Conservation (phyloP, 495 filamentous ascomycete genomes). For the Aspergillus ellipticus region DNA sequence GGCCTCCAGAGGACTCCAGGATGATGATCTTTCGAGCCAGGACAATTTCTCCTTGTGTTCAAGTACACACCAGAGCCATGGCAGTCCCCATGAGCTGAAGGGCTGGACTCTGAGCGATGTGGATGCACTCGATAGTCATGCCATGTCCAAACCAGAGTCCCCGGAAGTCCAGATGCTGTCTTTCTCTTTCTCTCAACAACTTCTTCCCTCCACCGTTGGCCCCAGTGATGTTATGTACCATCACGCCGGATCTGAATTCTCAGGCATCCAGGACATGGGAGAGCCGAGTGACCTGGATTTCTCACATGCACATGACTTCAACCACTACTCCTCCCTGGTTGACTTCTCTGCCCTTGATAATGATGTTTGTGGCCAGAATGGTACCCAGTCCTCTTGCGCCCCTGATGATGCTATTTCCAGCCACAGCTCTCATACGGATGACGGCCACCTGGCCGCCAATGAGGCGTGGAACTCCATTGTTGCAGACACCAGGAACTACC, state of each 20-base stretch:
- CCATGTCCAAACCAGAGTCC: slow-evolving; percentile 37
- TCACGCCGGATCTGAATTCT: slow-evolving; percentile 39
- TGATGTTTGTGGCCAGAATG: slow-evolving; percentile 38
- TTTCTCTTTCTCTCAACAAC: slow-evolving; percentile 44
- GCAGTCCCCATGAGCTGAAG: slow-evolving; percentile 37
- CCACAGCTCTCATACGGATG: slow-evolving; percentile 41
- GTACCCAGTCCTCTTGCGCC: slow-evolving; percentile 27
- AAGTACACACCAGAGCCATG: slow-evolving; percentile 34
- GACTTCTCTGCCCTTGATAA: slow-evolving; percentile 44
- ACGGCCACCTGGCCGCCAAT: slow-evolving; percentile 33
- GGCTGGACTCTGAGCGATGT: slow-evolving; percentile 39
- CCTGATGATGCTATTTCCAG: slow-evolving; percentile 43
- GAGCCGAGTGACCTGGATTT: slow-evolving; percentile 44
- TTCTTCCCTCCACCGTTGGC: slow-evolving; percentile 41
- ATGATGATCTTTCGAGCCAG: slow-evolving; percentile 48
- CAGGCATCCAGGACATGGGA: slow-evolving; percentile 37
- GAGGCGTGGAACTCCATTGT: slow-evolving; percentile 43
- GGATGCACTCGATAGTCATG: slow-evolving; percentile 36
- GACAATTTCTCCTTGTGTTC: slow-evolving; percentile 44
- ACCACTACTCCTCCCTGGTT: slow-evolving; percentile 37
- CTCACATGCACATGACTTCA: slow-evolving; percentile 28
- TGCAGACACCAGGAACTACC: slow-evolving; percentile 34
- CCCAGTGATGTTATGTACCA: slow-evolving; percentile 46
- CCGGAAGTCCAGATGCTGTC: slow-evolving; percentile 47
- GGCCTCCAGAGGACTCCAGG: slow-evolving; percentile 42